Evolutionary conservation across 352 stramenopile genomes (phyloP), one percentile per base, ranked within the genome.

Genomic region (Globisporangium paroecandrum): DNA sequence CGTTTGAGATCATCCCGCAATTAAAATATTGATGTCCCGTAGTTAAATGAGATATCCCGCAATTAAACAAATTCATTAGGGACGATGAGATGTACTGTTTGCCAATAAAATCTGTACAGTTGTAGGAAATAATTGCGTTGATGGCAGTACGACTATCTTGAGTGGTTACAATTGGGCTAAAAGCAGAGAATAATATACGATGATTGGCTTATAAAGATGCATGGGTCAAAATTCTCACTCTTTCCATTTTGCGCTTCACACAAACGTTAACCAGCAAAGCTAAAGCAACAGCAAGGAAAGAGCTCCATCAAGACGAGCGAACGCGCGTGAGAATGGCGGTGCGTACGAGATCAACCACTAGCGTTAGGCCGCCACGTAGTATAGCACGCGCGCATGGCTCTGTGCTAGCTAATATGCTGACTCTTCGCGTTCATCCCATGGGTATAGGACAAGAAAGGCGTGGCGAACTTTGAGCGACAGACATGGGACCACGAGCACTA

Each of bases 401-500:
- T 22, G 41, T 1, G 18, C 29, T 32, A 32, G 29, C 29, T 32
- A 32, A 32, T 32, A 32, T 7, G 22, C 6, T 51, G 9, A 51
- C 18, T 10, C 43, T 51, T 51, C 1, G 43, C 7, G 18, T 51
- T 51, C 6, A 10, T 51, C 55, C 18, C 38, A 36, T 46, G 13
- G 13, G 10, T 1, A 24, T 38, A 86, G 74, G 76, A 89, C 36
- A 84, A 89, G 56, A 85, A 89, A 53, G 89, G 89, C 34, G 89
- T 95, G 32, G 78, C 83, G 58, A 96, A 96, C 64, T 87, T 96
- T 34, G 72, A 78, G 64, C 85, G 89, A 13, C 86, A 92, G 74
- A 95, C 89, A 64, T 96, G 89, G 89, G 87, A 96, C 67, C 72
- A 69, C 51, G 84, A 71, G 27, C 76, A 91, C 66, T 96, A 91